These are phyloP conservation scores for Sphaerobolus stellatus DNA, from an alignment of 1,284 basidiomycete genomes.

Conservation along the genomic window DNA sequence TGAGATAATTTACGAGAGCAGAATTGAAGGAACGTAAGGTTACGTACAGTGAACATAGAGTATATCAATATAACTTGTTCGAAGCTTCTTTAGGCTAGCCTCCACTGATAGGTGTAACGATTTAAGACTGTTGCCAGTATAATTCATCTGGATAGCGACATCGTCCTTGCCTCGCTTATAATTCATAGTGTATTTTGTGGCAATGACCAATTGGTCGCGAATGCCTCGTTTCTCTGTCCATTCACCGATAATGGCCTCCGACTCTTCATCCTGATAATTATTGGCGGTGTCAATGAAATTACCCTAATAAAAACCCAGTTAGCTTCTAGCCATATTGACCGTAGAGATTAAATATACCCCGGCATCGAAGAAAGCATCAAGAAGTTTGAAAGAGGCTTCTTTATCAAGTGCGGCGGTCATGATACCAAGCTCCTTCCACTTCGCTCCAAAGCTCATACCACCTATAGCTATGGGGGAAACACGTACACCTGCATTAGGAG, in stretches of 20 bases:
- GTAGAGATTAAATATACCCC: constrained; percentile 31
- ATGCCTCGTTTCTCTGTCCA: constrained; percentile 52
- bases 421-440: constrained; percentile 4
- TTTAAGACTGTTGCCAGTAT: constrained; percentile 37
- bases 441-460: background rate
- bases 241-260: constrained; percentile 55
- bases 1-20: too few species aligned
- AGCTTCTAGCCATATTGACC: constrained; percentile 15
- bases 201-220: constrained; percentile 35
- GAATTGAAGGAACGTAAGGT: background rate
- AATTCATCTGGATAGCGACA: constrained; percentile 28
- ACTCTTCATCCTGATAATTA: constrained; percentile 42
- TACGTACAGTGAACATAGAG: constrained; percentile 36
- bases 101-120: constrained; percentile 33
- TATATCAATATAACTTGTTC: constrained; percentile 40
- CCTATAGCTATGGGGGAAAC: background rate
- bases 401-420: constrained; percentile 17
- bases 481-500: background rate
- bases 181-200: constrained; percentile 34
- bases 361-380: background rate
- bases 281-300: constrained; percentile 43
- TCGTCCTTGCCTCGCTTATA: constrained; percentile 23
- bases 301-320: constrained; percentile 32
- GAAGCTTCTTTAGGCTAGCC: constrained; percentile 40
- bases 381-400: background rate